phyloP scores from a whole-genome alignment of 164 flowering plant species.

The Brasenia schreberi region DNA sequence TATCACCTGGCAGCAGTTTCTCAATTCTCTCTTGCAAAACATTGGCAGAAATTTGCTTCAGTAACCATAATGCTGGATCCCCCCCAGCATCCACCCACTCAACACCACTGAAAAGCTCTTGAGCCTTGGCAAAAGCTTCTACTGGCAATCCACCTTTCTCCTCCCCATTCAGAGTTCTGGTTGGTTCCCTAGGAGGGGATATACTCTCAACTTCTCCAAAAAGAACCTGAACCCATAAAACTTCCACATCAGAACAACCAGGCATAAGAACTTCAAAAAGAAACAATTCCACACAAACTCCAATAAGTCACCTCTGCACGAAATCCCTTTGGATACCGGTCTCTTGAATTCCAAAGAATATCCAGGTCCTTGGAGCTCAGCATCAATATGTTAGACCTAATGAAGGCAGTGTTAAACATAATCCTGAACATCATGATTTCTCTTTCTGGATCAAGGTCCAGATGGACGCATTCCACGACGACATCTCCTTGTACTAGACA shows the following conservation, averaged over 20 bases:
- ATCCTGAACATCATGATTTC: slow-evolving; percentile 98
- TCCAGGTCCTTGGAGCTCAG: slow-evolving; percentile 82
- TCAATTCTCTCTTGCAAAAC: slow-evolving; percentile 29
- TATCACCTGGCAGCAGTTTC: slow-evolving; percentile 31
- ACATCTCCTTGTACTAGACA: slow-evolving; percentile 97
- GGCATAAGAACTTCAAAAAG: background rate
- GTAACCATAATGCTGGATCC: slow-evolving; percentile 93
- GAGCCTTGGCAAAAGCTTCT: slow-evolving; percentile 96
- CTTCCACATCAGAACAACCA: background rate
- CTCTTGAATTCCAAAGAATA: slow-evolving; percentile 91
- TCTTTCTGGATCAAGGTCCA: slow-evolving; percentile 74
- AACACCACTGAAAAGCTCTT: slow-evolving; percentile 85
- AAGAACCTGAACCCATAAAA: slow-evolving; percentile 39
- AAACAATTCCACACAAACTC: background rate
- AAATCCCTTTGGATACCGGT: slow-evolving; percentile 82
- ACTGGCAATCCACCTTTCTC: slow-evolving; percentile 95
- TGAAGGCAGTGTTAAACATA: slow-evolving; percentile 96
- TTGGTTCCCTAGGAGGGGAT: slow-evolving; percentile 65
- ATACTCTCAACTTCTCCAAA: slow-evolving; percentile 82
- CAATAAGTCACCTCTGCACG: slow-evolving; percentile 67
- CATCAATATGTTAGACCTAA: slow-evolving; percentile 89
- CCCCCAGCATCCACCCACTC: slow-evolving; percentile 84
- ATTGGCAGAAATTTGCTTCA: slow-evolving; percentile 66
- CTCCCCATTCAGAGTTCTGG: slow-evolving; percentile 67
- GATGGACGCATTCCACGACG: slow-evolving; percentile 86